These are phyloP conservation scores for Leptodontidium sp. DNA, from an alignment of 2,329 filamentous ascomycete species.

Conservation along the genomic window DNA sequence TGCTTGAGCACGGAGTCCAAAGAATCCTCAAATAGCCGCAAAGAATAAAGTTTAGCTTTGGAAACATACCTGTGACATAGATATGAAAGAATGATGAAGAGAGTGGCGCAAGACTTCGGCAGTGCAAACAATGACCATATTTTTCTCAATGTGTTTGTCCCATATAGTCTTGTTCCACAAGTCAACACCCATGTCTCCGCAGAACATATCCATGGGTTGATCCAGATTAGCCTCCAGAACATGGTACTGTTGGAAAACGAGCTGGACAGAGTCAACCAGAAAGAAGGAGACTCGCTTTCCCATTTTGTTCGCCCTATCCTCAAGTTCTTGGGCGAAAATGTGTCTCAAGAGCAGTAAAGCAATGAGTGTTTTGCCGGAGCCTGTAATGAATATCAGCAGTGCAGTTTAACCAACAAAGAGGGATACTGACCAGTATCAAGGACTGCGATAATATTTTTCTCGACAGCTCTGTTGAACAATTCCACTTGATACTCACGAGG, in stretches of 20 bases:
- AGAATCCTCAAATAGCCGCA: not conserved
- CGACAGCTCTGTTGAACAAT: conserved; percentile 86
- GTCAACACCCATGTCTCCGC: conserved; percentile 71
- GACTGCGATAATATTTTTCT: conserved; percentile 89
- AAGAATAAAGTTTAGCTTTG: not conserved
- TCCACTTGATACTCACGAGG: conserved; percentile 93
- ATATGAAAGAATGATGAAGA: conserved; percentile 80
- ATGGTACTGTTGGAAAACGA: conserved; percentile 88
- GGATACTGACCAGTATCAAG: conserved; percentile 78
- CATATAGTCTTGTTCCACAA: conserved; percentile 68
- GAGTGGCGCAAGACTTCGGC: conserved; percentile 85
- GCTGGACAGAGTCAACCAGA: conserved; percentile 84
- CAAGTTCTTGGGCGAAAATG: conserved; percentile 78
- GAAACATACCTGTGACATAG: conserved; percentile 64
- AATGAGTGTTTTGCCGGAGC: conserved; percentile 96
- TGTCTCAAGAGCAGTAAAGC: conserved; percentile 85
- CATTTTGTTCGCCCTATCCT: conserved; percentile 67
- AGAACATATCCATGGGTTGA: conserved; percentile 76
- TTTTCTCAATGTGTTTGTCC: conserved; percentile 63
- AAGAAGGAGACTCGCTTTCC: conserved; percentile 80
- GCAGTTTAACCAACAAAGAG: not conserved
- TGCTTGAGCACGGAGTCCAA: not conserved
- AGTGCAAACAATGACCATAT: conserved; percentile 91
- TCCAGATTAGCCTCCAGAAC: conserved; percentile 85
- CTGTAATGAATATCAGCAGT: conserved; percentile 50